Base-by-base conservation (phyloP, 768 basidiomycete species). In the Mycena chlorophos region DNA sequence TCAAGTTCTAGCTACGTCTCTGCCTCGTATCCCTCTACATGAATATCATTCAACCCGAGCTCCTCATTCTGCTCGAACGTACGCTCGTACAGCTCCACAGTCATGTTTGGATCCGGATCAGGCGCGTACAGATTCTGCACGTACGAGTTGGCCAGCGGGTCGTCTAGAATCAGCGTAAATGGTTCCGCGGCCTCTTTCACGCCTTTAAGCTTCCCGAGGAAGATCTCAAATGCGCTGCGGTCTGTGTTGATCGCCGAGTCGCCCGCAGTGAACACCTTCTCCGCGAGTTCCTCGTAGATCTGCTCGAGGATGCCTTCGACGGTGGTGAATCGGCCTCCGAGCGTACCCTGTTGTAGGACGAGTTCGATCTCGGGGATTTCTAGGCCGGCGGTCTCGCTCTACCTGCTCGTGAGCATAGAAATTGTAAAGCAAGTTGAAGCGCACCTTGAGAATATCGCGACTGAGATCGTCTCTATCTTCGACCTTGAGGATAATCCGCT, bases 51-150 rank as follows among this genome's bases (percentile, higher is more conserved):
- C 67, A 99, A 69, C 4, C 96, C 97, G 14, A 98, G 77, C 48
- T 94, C 92, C 68, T 98, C 97, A 64, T 99, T 94, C 76, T 99
- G 94, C 40, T 92, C 83, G 75, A 82, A 90, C 3, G 85, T 84
- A 47, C 97, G 78, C 37, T 94, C 90, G 66, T 98, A 99, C 53
- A 71, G 68, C 68, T 89, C 91, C 49, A 90, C 80, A 27, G 70
- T 77, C 90, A 99, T 92, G 65, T 94, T 94, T 1, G 96, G 96
- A 67, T 98, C 96, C 0, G 91, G 86, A 67, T 99, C 96, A 3
- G 97, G 97, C 0, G 97, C 96, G 68, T 96, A 98, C n/a, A 95
- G 65, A 69, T 94, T 97, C 69, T 99, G 97, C 42, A 99, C 75
- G 67, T 98, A 95, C 2, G 93, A 95, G 70, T 98, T 98, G 14